phyloP scores from a whole-genome alignment of 2,329 filamentous ascomycete species.

The Alternaria triticimaculans region DNA sequence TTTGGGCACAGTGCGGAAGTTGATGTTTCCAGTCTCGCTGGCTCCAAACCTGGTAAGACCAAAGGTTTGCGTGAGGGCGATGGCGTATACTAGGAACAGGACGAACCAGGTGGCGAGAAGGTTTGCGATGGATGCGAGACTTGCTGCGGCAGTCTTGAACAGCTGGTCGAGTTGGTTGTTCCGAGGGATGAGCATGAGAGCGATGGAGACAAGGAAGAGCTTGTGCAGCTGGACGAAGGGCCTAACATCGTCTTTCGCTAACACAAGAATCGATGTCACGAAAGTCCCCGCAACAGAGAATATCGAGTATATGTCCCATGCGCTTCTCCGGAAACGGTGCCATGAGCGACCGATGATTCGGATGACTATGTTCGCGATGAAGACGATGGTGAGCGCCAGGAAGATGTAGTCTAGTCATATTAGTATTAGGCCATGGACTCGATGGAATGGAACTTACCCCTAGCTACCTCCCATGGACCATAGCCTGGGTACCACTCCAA shows the following conservation, averaged over 20 bases:
- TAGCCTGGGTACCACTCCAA: slow-evolving; percentile 85
- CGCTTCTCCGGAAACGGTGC: slow-evolving; percentile 88
- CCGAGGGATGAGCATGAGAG: slow-evolving; percentile 88
- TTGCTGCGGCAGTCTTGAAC: slow-evolving; percentile 97
- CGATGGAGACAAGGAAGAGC: slow-evolving; percentile 87
- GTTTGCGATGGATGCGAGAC: slow-evolving; percentile 87
- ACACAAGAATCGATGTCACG: slow-evolving; percentile 77
- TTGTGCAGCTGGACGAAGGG: slow-evolving; percentile 88
- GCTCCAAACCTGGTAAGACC: slow-evolving; percentile 87
- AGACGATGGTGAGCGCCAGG: slow-evolving; percentile 79
- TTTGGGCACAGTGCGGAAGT: slow-evolving; percentile 93
- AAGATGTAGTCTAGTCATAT: slow-evolving; percentile 70
- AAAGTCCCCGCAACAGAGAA: slow-evolving; percentile 81
- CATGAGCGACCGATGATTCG: slow-evolving; percentile 89
- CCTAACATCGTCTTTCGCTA: slow-evolving; percentile 63
- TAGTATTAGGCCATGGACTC: not conserved
- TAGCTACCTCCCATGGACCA: slow-evolving; percentile 69
- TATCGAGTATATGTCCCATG: slow-evolving; percentile 93
- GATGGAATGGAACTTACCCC: slow-evolving; percentile 54
- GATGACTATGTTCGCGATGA: slow-evolving; percentile 81
- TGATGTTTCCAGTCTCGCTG: slow-evolving; percentile 78
- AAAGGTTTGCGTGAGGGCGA: slow-evolving; percentile 94
- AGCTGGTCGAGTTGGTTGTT: slow-evolving; percentile 98
- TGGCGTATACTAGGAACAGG: slow-evolving; percentile 93
- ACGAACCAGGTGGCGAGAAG: slow-evolving; percentile 96